Conservation (phyloP, 352 stramenopile species). For the Aphanomyces cochlioides region DNA sequence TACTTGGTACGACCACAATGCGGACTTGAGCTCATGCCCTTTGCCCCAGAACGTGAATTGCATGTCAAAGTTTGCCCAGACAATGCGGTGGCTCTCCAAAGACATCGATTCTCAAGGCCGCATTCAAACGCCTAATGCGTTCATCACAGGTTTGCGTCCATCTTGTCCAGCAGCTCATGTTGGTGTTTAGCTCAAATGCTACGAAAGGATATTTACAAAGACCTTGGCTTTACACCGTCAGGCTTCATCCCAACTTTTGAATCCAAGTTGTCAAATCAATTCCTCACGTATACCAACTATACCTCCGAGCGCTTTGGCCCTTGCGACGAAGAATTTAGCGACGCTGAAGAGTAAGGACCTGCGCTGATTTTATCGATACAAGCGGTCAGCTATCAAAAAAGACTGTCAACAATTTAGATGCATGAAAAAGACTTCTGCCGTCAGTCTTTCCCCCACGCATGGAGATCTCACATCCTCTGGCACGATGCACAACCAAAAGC, state of each 20-base stretch:
- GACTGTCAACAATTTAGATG: too few species aligned
- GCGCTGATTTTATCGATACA: neutral
- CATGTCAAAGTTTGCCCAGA: constrained; percentile 56
- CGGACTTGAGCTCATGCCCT: neutral
- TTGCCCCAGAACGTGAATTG: constrained; percentile 45
- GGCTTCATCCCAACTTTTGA: constrained; percentile 50
- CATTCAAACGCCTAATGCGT: constrained; percentile 48
- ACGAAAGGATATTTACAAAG: constrained; percentile 50
- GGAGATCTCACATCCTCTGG: too few species aligned
- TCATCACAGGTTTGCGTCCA: constrained; percentile 46
- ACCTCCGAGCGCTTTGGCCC: constrained; percentile 46
- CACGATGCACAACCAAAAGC: too few species aligned
- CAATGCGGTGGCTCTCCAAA: constrained; percentile 52
- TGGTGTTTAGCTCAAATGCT: constrained; percentile 43
- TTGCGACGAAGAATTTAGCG: constrained; percentile 43
- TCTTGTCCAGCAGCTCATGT: neutral
- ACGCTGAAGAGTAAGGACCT: constrained; percentile 13
- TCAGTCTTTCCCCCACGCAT: too few species aligned
- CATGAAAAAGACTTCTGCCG: too few species aligned
- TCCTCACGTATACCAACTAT: constrained; percentile 62
- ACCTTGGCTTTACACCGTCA: constrained; percentile 49
- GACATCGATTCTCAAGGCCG: constrained; percentile 41
- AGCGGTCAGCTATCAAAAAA: too few species aligned
- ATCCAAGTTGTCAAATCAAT: constrained; percentile 60
- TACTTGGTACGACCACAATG: constrained; percentile 41